A percentile compares a stretch with the other conserved stretches of the same genome.
Evolutionary conservation across 108 stramenopile species (phyloP).

Genomic region (Chaetoceros tenuissimus): DNA sequence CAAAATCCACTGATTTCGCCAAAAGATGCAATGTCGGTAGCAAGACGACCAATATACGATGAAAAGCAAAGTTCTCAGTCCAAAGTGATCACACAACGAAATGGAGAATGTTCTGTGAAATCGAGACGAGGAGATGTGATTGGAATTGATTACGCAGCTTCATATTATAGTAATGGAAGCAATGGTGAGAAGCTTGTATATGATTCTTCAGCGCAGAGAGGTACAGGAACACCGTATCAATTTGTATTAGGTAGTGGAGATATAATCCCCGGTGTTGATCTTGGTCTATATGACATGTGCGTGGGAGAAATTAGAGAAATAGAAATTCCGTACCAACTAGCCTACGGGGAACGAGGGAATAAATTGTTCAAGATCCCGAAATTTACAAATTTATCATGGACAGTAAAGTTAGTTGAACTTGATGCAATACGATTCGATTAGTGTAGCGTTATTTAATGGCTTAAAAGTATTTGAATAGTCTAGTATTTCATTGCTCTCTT

Average conservation of each 20-base stretch:
- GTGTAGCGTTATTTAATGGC: no score
- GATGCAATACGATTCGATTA: no score
- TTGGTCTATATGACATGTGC: constrained; percentile 50
- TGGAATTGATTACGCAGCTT: constrained; percentile 47
- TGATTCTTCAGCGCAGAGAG: constrained; percentile 36
- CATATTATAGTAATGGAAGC: no score
- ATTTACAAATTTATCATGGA: constrained; percentile 30
- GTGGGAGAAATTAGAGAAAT: constrained; percentile 39
- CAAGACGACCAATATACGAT: no score
- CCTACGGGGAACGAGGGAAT: constrained; percentile 29
- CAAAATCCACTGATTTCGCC: constrained; percentile 33
- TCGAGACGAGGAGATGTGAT: constrained; percentile 46
- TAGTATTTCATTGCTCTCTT: no score
- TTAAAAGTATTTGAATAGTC: no score
- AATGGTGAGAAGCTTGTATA: no score
- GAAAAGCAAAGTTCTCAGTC: constrained; percentile 1
- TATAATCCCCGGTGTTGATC: constrained; percentile 50
- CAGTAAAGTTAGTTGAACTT: constrained; percentile 30
- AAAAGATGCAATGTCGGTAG: constrained; percentile 39
- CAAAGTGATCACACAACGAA: no score
- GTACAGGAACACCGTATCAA: constrained; percentile 53
- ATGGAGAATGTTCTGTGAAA: constrained; percentile 17
- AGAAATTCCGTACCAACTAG: constrained; percentile 31
- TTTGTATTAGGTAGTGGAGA: constrained; percentile 44
- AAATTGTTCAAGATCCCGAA: constrained; percentile 31